Base-by-base conservation (phyloP, 306 rosid species). In the Ormosia semicastrata region DNA sequence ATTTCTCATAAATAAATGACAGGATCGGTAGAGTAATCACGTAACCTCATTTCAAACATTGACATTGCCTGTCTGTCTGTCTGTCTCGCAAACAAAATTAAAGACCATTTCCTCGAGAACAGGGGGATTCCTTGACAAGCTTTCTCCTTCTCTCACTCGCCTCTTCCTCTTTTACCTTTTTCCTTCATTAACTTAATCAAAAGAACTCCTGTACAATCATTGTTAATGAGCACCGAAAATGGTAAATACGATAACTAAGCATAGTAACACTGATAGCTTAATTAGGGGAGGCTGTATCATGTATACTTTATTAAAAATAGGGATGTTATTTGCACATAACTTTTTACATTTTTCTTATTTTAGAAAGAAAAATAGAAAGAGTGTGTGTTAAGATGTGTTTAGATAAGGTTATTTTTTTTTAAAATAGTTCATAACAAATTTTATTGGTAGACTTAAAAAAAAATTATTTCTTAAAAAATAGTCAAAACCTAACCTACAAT, bases 21-120 rank as follows among this genome's bases (percentile, higher is more conserved):
- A 24, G 24, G 24, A 24, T 24, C 62, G 52, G 34, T 24, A 4
- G 4, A 30, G 85, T 57, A 56, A 39, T 32, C 29, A 0, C 44
- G 15, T 7, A 60, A 77, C 12, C 18, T 29, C 4, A 9, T 41
- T 15, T 32, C 9, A 15, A 64, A 44, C 70, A 73, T 59, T 66
- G 65, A 12, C 8, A 10, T 15, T 56, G 39, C 32, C 10, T 14
- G 2, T 3, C 37, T 34, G 18, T 3, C 37, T 34, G 18, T 5
- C 77, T 78, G 87, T 77, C 71, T 59, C 76, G 52, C 83, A 43
- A 81, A 66, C 40, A 68, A 80, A 81, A 53, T 47, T 46, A 85
- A 78, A 82, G 87, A 79, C 94, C 85, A 66, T 17, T 85, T 89
- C 87, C 92, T 90, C 91, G 94, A 85, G 66, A 86, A 33, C 88